phyloP scores from a whole-genome alignment of 2,329 filamentous ascomycete species.

The Thermoascus crustaceus region DNA sequence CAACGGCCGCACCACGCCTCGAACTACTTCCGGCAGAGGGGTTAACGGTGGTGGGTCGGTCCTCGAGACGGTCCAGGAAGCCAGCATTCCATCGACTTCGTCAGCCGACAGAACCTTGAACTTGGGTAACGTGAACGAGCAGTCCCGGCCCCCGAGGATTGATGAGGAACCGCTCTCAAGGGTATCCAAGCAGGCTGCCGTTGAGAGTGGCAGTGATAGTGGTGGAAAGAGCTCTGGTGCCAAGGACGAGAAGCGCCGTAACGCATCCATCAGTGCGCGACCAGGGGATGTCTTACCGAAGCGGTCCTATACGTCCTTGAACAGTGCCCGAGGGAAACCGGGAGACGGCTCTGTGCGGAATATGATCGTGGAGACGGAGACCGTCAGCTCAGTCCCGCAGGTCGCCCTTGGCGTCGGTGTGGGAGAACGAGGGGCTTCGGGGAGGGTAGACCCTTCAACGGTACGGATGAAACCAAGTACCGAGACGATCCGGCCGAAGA shows the following conservation, averaged over 20 bases:
- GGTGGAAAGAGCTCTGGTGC: slow-evolving; percentile 34
- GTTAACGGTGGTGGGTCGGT: slow-evolving; percentile 53
- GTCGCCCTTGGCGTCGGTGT: slow-evolving; percentile 59
- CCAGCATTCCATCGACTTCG: slow-evolving; percentile 68
- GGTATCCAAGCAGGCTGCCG: slow-evolving; percentile 36
- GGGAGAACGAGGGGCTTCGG: slow-evolving; percentile 48
- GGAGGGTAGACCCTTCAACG: slow-evolving; percentile 59
- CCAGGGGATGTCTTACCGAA: slow-evolving; percentile 52
- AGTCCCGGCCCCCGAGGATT: slow-evolving; percentile 26
- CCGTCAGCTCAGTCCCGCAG: slow-evolving; percentile 83
- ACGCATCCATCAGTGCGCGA: slow-evolving; percentile 32
- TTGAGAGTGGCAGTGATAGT: slow-evolving; percentile 54
- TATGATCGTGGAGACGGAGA: slow-evolving; percentile 98
- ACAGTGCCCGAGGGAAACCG: slow-evolving; percentile 56
- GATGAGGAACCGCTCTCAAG: slow-evolving; percentile 33
- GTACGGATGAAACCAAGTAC: slow-evolving; percentile 79
- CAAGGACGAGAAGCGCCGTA: slow-evolving; percentile 29
- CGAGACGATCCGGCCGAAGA: slow-evolving; percentile 93
- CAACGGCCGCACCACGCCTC: slow-evolving; percentile 27
- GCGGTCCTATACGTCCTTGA: slow-evolving; percentile 60
- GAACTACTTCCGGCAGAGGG: slow-evolving; percentile 52
- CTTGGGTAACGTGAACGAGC: slow-evolving; percentile 30
- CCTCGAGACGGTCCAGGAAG: slow-evolving; percentile 87
- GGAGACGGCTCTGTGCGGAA: slow-evolving; percentile 70
- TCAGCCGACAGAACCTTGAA: slow-evolving; percentile 34